Conservation (phyloP, 192 early-diverging fungal species). For the Backusella morwellensis region DNA sequence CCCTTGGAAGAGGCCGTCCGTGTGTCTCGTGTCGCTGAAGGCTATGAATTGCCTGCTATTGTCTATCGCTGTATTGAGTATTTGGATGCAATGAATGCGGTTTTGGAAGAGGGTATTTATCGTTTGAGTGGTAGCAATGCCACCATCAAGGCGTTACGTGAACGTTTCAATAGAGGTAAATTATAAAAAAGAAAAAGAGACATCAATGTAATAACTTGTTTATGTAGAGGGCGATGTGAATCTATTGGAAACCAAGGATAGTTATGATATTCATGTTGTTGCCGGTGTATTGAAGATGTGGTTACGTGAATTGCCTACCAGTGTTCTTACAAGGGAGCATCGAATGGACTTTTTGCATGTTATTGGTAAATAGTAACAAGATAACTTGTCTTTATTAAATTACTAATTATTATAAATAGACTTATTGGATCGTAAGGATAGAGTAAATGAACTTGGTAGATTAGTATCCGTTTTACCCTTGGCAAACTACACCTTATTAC, state of each 20-base stretch:
- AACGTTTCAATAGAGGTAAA: conserved; percentile 68
- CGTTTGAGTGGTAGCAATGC: conserved; percentile 79
- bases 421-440: conserved; percentile 73
- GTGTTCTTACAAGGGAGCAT: conserved; percentile 88
- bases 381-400: too few relatives aligned
- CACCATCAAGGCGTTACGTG: conserved; percentile 74
- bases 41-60: conserved; percentile 83
- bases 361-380: conserved; percentile 45
- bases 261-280: conserved; percentile 92
- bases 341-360: conserved; percentile 82
- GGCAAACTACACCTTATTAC: conserved; percentile 88
- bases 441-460: conserved; percentile 78
- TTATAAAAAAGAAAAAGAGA: conserved; percentile 9
- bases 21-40: conserved; percentile 68
- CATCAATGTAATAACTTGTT: neutral
- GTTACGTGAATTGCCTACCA: conserved; percentile 84
- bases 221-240: conserved; percentile 70
- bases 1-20: conserved; percentile 78
- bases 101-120: conserved; percentile 93
- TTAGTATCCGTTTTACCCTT: conserved; percentile 78
- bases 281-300: conserved; percentile 91
- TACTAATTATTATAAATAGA: conserved; percentile 41
- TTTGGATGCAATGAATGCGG: conserved; percentile 86
- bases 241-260: conserved; percentile 55
- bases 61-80: conserved; percentile 97